These are phyloP conservation scores for Triadica sebifera DNA, from an alignment of 345 rosid species.

Conservation along the genomic window DNA sequence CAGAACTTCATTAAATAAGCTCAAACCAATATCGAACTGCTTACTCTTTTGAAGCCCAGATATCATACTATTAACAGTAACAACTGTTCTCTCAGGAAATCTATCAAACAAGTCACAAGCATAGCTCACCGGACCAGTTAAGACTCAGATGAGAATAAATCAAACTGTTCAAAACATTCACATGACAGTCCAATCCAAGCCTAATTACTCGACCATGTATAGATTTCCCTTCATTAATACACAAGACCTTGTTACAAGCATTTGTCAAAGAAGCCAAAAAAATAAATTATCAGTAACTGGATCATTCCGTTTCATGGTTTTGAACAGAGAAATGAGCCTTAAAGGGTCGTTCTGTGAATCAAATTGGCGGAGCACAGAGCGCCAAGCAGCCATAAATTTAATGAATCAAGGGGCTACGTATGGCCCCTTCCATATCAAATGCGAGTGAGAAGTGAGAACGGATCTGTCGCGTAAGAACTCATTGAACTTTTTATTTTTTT, in stretches of 20 bases:
- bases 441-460: background rate
- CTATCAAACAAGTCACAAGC: slow-evolving; percentile 25
- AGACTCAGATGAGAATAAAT: slow-evolving; percentile 16
- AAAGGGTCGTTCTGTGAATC: slow-evolving; percentile 4
- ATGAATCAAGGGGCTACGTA: background rate
- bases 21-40: slow-evolving; percentile 13
- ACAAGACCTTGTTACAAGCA: slow-evolving; percentile 19
- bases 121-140: slow-evolving; percentile 6
- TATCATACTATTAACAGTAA: slow-evolving; percentile 25
- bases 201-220: slow-evolving; percentile 20
- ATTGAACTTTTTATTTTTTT: no score
- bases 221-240: slow-evolving; percentile 15
- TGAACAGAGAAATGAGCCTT: slow-evolving; percentile 7
- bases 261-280: slow-evolving; percentile 24
- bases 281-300: slow-evolving; percentile 10
- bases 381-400: background rate
- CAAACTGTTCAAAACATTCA: slow-evolving; percentile 22
- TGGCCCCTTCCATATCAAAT: background rate
- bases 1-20: slow-evolving; percentile 17
- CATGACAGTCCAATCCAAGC: slow-evolving; percentile 16
- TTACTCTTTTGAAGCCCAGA: slow-evolving; percentile 29
- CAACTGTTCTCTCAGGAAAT: slow-evolving; percentile 26
- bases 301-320: background rate
- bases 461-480: no score
- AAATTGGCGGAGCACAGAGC: background rate